Conservation (phyloP, 2,329 filamentous ascomycete genomes). For the Colletotrichum tabaci region DNA sequence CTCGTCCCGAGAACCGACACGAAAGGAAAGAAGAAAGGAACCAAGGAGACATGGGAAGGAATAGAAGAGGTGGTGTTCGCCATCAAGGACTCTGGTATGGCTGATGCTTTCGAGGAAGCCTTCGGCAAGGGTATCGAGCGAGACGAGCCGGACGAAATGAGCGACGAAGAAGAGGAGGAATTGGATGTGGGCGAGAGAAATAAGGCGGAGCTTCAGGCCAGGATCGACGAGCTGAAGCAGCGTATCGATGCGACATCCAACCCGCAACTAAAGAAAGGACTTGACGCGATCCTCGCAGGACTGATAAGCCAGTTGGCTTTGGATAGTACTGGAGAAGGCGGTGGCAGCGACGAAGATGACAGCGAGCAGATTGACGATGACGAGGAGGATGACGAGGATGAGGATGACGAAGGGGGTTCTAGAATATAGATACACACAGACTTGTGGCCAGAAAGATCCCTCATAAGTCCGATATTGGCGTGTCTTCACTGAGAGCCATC, state of each 20-base stretch:
- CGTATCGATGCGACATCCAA: slow-evolving; percentile 46
- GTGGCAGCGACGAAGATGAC: neutral
- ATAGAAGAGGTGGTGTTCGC: slow-evolving; percentile 72
- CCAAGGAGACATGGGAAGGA: slow-evolving; percentile 55
- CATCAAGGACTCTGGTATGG: slow-evolving; percentile 67
- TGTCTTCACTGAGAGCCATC: neutral
- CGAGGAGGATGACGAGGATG: neutral
- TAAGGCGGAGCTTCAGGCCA: slow-evolving; percentile 47
- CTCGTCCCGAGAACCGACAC: slow-evolving; percentile 44
- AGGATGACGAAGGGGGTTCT: neutral
- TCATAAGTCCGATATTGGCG: no score
- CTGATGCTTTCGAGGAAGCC: slow-evolving; percentile 63
- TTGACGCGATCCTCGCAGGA: slow-evolving; percentile 47
- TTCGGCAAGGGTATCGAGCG: slow-evolving; percentile 60
- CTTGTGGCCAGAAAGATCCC: neutral
- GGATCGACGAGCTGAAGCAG: slow-evolving; percentile 49
- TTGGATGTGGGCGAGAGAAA: slow-evolving; percentile 25
- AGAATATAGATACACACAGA: neutral
- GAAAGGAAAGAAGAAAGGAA: slow-evolving; percentile 44
- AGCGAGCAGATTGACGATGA: neutral
- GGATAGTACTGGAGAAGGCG: neutral
- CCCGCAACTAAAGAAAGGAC: slow-evolving; percentile 48
- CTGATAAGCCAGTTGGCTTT: slow-evolving; percentile 46
- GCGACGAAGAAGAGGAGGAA: slow-evolving; percentile 42
- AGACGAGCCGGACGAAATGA: slow-evolving; percentile 45